A percentile compares a stretch with the other conserved stretches of the same genome.
Conservation (phyloP, 2,329 filamentous ascomycete species). For the Curvularia sp. region DNA sequence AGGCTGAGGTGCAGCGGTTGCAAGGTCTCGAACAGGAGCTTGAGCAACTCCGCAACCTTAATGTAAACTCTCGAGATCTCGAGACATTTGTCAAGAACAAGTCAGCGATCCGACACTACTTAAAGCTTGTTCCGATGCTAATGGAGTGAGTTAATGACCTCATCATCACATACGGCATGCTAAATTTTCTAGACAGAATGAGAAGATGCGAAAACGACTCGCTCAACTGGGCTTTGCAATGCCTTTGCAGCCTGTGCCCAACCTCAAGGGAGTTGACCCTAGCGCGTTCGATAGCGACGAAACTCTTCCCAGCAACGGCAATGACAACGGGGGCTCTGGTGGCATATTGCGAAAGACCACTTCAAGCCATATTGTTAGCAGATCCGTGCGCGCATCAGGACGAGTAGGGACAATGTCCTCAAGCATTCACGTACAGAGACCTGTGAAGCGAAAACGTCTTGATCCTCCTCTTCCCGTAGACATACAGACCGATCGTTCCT, state of each 20-base stretch:
- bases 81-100: conserved; percentile 32
- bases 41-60: conserved; percentile 25
- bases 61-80: conserved; percentile 30
- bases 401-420: conserved; percentile 14
- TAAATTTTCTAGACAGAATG: conserved; percentile 39
- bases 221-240: conserved; percentile 39
- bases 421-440: conserved; percentile 28
- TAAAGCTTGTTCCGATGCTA: conserved; percentile 38
- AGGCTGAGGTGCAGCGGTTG: conserved; percentile 26
- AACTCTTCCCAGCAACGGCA: conserved; percentile 3
- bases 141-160: conserved; percentile 31
- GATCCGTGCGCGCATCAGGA: conserved; percentile 28
- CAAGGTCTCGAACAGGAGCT: conserved; percentile 30
- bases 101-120: conserved; percentile 37
- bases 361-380: conserved; percentile 37
- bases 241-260: conserved; percentile 38
- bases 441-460: conserved; percentile 44
- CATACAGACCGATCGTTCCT: conserved; percentile 24
- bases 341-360: conserved; percentile 21
- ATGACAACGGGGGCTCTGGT: not conserved
- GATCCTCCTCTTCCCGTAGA: conserved; percentile 36
- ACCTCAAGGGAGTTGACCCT: conserved; percentile 21
- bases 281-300: conserved; percentile 22
- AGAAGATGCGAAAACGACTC: conserved; percentile 39
- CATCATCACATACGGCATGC: not conserved